Conservation (phyloP, 2,329 filamentous ascomycete species). For the Cladophialophora psammophila region DNA sequence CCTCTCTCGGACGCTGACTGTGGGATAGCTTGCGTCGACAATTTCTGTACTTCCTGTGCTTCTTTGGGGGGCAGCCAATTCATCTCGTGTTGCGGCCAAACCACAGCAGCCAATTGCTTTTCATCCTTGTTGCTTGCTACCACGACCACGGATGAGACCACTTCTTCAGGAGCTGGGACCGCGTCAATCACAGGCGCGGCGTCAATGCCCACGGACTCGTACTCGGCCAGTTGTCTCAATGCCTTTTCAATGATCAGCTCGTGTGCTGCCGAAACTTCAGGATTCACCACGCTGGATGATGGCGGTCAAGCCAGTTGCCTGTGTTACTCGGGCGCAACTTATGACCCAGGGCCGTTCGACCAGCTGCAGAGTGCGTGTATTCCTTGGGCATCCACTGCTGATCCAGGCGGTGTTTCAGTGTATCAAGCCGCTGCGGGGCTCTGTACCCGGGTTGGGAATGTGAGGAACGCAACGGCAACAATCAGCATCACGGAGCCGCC, state of each 20-base stretch:
- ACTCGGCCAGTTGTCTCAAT: slow-evolving; percentile 4
- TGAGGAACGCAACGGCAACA: slow-evolving; percentile 5
- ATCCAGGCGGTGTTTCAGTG: slow-evolving; percentile 6
- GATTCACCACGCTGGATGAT: slow-evolving; percentile 12
- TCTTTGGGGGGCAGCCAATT: slow-evolving; percentile 4
- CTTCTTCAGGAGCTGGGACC: not conserved
- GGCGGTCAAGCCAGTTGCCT: slow-evolving; percentile 16
- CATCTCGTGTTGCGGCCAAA: slow-evolving; percentile 9
- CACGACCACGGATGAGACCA: not conserved
- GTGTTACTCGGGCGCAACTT: slow-evolving; percentile 9
- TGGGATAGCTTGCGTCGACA: slow-evolving; percentile 9
- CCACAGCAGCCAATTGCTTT: slow-evolving; percentile 10
- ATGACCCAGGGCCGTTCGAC: slow-evolving; percentile 14
- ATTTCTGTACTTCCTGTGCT: slow-evolving; percentile 11
- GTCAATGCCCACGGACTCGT: not conserved
- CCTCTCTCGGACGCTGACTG: not conserved
- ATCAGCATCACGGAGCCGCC: slow-evolving; percentile 8
- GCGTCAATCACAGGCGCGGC: slow-evolving; percentile 6
- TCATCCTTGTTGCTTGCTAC: slow-evolving; percentile 9
- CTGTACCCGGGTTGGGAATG: slow-evolving; percentile 10
- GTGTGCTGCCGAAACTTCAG: slow-evolving; percentile 9
- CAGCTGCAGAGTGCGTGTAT: slow-evolving; percentile 16
- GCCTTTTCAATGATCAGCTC: slow-evolving; percentile 14
- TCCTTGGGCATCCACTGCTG: slow-evolving; percentile 13
- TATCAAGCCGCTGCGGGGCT: slow-evolving; percentile 7